Conservation (phyloP, 2,329 filamentous ascomycete species). For the Alternaria metachromatica region DNA sequence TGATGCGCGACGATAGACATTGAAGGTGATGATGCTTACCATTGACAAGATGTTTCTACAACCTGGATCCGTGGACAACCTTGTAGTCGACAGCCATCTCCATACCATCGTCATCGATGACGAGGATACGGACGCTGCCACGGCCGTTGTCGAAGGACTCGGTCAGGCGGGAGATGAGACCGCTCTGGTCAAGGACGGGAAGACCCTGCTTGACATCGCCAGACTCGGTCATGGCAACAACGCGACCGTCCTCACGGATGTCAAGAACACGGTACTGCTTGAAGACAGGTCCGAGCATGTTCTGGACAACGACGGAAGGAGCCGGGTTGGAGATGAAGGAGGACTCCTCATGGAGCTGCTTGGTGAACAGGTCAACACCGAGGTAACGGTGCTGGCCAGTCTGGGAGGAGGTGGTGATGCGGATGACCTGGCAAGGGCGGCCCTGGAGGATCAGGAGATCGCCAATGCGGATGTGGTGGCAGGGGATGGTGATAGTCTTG, state of each 20-base stretch:
- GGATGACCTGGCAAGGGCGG: constrained; percentile 99
- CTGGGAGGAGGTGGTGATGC: constrained; percentile 96
- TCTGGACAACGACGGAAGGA: constrained; percentile 96
- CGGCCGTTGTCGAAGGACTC: constrained; percentile 89
- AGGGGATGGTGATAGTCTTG: constrained; percentile 97
- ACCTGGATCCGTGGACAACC: constrained; percentile 82
- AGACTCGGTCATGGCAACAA: constrained; percentile 98
- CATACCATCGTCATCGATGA: constrained; percentile 89
- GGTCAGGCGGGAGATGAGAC: constrained; percentile 80
- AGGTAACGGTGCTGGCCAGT: constrained; percentile 99
- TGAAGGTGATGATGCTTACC: constrained; percentile 26
- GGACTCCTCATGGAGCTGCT: constrained; percentile 98
- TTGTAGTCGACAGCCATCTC: constrained; percentile 99
- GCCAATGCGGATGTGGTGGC: constrained; percentile 99
- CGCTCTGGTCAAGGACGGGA: constrained; percentile 92
- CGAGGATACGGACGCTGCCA: constrained; percentile 91
- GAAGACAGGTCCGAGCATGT: constrained; percentile 99
- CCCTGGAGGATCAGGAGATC: constrained; percentile 99
- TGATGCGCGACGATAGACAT: background rate
- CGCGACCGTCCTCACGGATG: constrained; percentile 79
- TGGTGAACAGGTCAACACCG: constrained; percentile 99
- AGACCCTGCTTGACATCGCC: constrained; percentile 98
- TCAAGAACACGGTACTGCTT: constrained; percentile 99
- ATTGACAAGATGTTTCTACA: constrained; percentile 56
- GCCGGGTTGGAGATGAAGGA: constrained; percentile 97